Evolutionary conservation across 306 rosid genomes (phyloP).

Genomic region (Castanospermum australe): DNA sequence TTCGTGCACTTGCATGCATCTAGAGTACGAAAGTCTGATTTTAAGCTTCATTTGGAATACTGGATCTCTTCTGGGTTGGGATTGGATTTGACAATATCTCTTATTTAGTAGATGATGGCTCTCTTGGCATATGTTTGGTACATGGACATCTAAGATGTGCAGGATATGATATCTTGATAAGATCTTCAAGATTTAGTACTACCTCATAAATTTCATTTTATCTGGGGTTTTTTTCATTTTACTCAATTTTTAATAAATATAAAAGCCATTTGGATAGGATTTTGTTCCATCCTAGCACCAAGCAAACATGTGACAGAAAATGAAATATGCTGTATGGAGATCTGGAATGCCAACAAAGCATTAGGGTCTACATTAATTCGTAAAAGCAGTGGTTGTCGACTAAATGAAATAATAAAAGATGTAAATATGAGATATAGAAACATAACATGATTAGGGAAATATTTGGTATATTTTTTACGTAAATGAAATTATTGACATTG

Average conservation of each 20-base stretch:
- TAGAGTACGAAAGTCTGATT: background rate
- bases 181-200: background rate
- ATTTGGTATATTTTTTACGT: background rate
- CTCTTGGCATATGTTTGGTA: background rate
- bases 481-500: background rate
- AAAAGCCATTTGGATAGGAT: background rate
- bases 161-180: background rate
- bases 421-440: background rate
- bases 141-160: background rate
- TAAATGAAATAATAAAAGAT: background rate
- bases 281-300: background rate
- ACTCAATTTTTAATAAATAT: too few species aligned
- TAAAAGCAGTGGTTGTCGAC: background rate
- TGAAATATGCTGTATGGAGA: background rate
- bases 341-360: background rate
- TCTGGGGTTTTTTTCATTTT: background rate
- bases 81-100: background rate
- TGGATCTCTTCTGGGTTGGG: background rate
- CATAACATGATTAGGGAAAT: background rate
- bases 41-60: background rate
- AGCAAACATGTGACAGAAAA: background rate
- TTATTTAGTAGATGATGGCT: background rate
- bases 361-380: background rate
- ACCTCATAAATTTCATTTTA: background rate
- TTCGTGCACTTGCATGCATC: background rate